Evolutionary conservation across 371 early-diverging fungal genomes (phyloP), one percentile per base, ranked within the genome.

Genomic region (Rhizomucor pusillus): DNA sequence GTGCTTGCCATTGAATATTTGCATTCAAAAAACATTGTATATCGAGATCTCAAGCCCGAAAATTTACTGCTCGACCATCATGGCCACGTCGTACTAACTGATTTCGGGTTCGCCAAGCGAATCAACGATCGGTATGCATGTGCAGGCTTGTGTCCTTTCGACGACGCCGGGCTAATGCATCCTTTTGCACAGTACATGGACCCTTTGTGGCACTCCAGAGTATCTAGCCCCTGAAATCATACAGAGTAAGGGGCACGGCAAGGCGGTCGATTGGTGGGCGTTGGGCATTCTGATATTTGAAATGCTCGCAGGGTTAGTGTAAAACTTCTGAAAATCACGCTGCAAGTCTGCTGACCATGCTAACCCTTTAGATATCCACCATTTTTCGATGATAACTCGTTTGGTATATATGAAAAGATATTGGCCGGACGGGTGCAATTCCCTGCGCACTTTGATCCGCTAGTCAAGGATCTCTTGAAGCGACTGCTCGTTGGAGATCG

Each of bases 201-300:
- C 93, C 14, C 67, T 96, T 22, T 99, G 98, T 65, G 99, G 99
- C 3, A 99, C 99, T 22, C 99, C 99, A 13, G 99, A 98, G 68
- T 99, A 99, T 55, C 67, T 91, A 47, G 97, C 99, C 18, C 99
- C 99, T 13, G 99, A 99, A 73, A 98, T 99, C 60, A 96, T 99
- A 58, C 90, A 93, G 65, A 91, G 92, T 54, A 91, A 94, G 75
- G 98, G 95, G 24, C 98, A 99, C 69, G 94, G 94, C 19, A 89
- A 91, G 69, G 91, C 96, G 1, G 99, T 96, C 3, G 99, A 99
- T 75, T 97, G 95, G 93, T 99, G 97, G 94, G 93, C 99, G 0
- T 74, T 99, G n/a, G 99, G 99, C 6, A 88, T 99, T 39, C 79
- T 99, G 40, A 88, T 99, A 25, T 99, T 92, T 69, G 99, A 99